Conservation (phyloP, 257 asterid species). For the Gardenia jasminoides region DNA sequence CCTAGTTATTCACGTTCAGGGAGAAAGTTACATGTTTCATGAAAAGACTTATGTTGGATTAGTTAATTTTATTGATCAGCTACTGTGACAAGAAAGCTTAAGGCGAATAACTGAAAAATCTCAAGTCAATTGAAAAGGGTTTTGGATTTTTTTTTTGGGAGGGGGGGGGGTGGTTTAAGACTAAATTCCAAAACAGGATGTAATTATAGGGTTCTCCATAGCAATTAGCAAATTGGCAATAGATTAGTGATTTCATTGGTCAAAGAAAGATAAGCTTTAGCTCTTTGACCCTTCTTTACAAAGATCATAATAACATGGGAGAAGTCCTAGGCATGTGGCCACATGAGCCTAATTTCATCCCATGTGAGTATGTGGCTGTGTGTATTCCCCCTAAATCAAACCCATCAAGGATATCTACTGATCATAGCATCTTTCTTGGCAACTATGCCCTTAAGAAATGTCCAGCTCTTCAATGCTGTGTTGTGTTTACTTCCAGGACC, state of each 20-base stretch:
- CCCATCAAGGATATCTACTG: constrained; percentile 6
- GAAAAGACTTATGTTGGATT: background rate
- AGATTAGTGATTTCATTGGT: constrained; percentile 23
- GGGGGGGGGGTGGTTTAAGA: background rate
- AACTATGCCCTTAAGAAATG: constrained; percentile 26
- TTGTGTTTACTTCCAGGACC: constrained; percentile 14
- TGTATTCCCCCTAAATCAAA: constrained; percentile 41
- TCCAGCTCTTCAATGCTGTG: constrained; percentile 2
- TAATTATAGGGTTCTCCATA: background rate
- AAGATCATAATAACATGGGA: constrained; percentile 45
- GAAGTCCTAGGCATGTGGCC: constrained; percentile 63
- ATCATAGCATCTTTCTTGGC: constrained; percentile 16
- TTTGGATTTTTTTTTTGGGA: background rate
- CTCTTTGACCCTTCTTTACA: constrained; percentile 28
- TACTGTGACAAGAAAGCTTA: background rate
- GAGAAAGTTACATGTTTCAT: background rate
- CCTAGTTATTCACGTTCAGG: background rate
- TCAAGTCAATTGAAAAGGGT: background rate
- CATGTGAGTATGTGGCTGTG: constrained; percentile 49
- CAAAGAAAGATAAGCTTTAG: constrained; percentile 31
- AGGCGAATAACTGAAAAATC: background rate
- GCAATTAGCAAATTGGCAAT: constrained; percentile 6
- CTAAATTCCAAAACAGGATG: background rate
- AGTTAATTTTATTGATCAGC: background rate
- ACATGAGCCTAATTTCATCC: constrained; percentile 53